Evolutionary conservation across 2,329 filamentous ascomycete genomes (phyloP).

Genomic region (Nemania bipapillata): DNA sequence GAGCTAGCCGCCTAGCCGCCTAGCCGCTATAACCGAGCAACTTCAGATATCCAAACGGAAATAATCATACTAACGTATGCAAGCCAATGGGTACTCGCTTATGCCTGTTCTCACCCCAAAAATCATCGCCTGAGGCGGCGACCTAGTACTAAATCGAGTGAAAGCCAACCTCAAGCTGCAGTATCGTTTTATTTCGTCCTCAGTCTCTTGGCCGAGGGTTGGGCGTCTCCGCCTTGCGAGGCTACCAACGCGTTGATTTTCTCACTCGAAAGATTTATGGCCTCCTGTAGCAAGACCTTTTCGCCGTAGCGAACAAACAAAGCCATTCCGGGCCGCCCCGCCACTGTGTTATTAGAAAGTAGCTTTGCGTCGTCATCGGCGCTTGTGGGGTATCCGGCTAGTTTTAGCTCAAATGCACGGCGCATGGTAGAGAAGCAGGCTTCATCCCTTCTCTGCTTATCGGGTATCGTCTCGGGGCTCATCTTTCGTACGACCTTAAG

Average conservation of each 20-base stretch:
- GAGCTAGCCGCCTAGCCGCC: background rate
- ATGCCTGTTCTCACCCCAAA: background rate
- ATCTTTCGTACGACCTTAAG: constrained; percentile 62
- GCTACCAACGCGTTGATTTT: constrained; percentile 41
- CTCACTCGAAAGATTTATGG: constrained; percentile 55
- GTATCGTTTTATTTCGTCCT: constrained; percentile 39
- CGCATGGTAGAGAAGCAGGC: constrained; percentile 57
- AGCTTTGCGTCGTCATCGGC: constrained; percentile 56
- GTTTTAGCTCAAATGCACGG: constrained; percentile 53
- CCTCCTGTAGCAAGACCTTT: constrained; percentile 71
- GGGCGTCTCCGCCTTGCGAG: constrained; percentile 34
- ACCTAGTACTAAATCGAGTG: background rate
- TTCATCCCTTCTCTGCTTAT: constrained; percentile 63
- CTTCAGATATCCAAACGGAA: background rate
- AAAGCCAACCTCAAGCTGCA: constrained; percentile 1
- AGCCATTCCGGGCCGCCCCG: constrained; percentile 67
- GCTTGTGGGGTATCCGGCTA: constrained; percentile 58
- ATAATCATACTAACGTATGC: background rate
- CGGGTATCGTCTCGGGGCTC: constrained; percentile 56
- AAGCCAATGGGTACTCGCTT: background rate
- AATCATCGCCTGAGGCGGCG: background rate
- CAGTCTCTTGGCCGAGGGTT: constrained; percentile 49
- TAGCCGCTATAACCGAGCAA: no score
- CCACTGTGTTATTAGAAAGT: constrained; percentile 48
- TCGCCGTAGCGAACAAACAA: constrained; percentile 75